Base-by-base conservation (phyloP, 805 yeast genomes). In the Hemisphaericaspora nanyangensis region DNA sequence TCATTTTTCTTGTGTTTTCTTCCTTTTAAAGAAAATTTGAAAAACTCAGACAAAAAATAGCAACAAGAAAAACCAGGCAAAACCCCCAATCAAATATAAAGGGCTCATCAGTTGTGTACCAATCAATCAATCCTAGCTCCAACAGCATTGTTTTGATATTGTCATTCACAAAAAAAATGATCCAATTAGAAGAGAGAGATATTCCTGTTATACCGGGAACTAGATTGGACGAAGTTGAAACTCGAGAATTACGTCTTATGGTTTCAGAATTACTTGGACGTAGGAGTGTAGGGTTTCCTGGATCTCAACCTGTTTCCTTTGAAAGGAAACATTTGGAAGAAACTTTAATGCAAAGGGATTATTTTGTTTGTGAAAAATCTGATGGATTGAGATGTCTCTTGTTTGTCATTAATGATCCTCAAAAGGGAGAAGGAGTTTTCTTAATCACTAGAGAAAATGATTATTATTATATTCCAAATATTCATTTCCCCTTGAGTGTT, bases 241-340 rank as follows among this genome's bases (percentile, higher is more conserved):
- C 84, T 0, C 74, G 73, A 18, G 88, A 77, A 41, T 70, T 91
- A 38, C 77, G 80, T 53, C 70, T 70, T 37, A 80, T 81, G 63
- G 82, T 90, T 4, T 81, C 89, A 56, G 77, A 52, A 65, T 84
- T 45, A 56, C 83, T 50, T 68, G 77, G 49, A 65, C 80, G 48
- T 30, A 63, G 66, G 41, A 71, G 79, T 24, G 72, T 75, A 29
- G 68, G 74, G 13, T 90, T 90, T 51, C 95, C 96, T 2, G 97
- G 99, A 0, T 82, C 96, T 1, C 99, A 95, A 61, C 99, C 99
- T 0, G 86, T 91, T 2, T 86, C 96, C 18, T 90, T 93, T 56
- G 81, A 85, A 31, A 71, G 87, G 39, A 66, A 72, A 25, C 96
- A 91, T 61, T 68, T 93, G 17, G 58, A 58, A 58, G 77, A 78